These are phyloP conservation scores for Xylaria palmicola DNA, from an alignment of 495 filamentous ascomycete genomes.

Conservation along the genomic window DNA sequence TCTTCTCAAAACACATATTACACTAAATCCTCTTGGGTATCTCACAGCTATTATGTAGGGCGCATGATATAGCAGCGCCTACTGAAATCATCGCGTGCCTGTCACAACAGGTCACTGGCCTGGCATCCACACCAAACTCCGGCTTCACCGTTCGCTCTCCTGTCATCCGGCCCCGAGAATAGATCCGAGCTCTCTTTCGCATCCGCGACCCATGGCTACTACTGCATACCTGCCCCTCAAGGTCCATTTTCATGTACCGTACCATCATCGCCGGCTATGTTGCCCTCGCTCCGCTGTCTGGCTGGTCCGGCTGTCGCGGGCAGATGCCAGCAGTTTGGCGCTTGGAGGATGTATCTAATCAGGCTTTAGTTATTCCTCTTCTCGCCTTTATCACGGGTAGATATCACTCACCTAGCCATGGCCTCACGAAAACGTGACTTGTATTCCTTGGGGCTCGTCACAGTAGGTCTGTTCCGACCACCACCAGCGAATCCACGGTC, in stretches of 20 bases:
- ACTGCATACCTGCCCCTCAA: neutral
- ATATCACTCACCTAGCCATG: slow-evolving; percentile 78
- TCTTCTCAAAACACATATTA: too few species aligned
- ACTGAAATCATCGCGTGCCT: neutral
- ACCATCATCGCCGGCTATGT: slow-evolving; percentile 15
- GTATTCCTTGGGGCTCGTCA: slow-evolving; percentile 97
- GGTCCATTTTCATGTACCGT: neutral
- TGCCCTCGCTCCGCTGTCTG: slow-evolving; percentile 18
- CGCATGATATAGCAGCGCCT: neutral
- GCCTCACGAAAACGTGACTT: slow-evolving; percentile 94
- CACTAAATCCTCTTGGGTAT: slow-evolving; percentile 10
- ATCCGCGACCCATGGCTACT: neutral
- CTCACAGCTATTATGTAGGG: neutral
- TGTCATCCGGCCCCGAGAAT: neutral
- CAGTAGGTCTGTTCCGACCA: slow-evolving; percentile 85
- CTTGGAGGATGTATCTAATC: slow-evolving; percentile 51
- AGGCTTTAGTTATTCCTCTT: neutral
- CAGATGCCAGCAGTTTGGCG: slow-evolving; percentile 51
- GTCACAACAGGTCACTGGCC: neutral
- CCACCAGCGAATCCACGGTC: slow-evolving; percentile 83
- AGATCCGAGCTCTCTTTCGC: neutral
- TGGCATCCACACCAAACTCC: neutral
- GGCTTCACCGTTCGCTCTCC: neutral
- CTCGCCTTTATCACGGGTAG: neutral
- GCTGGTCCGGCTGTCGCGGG: slow-evolving; percentile 26